A percentile compares a stretch with the other conserved stretches of the same genome.
phyloP scores from a whole-genome alignment of 2,329 filamentous ascomycete genomes.

The Pseudogymnoascus sp. region DNA sequence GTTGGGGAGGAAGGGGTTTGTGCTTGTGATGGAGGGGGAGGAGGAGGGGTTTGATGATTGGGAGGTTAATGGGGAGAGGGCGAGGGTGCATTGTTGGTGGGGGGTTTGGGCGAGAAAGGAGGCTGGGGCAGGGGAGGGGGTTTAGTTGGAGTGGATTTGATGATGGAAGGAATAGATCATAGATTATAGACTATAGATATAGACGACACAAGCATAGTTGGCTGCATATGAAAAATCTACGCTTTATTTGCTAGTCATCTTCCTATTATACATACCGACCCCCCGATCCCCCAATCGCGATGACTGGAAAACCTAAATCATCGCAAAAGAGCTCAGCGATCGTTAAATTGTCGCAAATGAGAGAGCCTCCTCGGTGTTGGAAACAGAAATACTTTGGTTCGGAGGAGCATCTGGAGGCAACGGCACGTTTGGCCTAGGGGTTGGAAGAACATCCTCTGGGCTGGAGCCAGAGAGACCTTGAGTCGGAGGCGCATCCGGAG shows the following conservation, averaged over 20 bases:
- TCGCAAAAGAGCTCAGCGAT: background rate
- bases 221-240: background rate
- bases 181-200: background rate
- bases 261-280: background rate
- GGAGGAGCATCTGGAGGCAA: background rate
- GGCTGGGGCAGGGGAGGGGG: background rate
- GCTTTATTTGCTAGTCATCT: background rate
- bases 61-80: slow-evolving; percentile 44
- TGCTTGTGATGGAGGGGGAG: slow-evolving; percentile 49
- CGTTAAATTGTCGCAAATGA: too few relatives aligned
- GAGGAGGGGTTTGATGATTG: slow-evolving; percentile 67
- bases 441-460: background rate
- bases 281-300: fast-evolving
- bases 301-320: background rate
- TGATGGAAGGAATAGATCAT: background rate
- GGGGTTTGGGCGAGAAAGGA: slow-evolving; percentile 39
- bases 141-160: too few relatives aligned
- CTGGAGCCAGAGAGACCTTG: background rate
- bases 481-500: background rate
- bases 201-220: background rate
- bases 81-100: slow-evolving; percentile 59
- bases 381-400: background rate
- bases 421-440: background rate
- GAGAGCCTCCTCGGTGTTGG: background rate
- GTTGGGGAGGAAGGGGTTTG: slow-evolving; percentile 48